Evolutionary conservation across 768 basidiomycete genomes (phyloP), one percentile per base, ranked within the genome.

Genomic region (Scleroderma citrinum): DNA sequence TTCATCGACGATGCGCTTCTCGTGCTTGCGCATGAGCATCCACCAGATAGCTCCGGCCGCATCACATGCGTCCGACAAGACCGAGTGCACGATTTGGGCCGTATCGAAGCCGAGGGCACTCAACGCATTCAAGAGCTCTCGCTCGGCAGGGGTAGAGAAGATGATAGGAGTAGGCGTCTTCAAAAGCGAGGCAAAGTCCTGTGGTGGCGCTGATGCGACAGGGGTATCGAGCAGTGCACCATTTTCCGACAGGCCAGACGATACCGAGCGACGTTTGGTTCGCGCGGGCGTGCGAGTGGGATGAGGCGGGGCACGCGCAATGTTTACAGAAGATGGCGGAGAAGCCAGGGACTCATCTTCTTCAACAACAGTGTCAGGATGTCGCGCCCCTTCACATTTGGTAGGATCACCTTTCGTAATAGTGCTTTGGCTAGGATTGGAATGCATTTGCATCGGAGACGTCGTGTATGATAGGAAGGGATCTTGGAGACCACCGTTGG

Each of bases 201-300:
- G 61, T 30, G 70, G 60, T 52, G 71, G 59, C 60, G 71, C 54
- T 48, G 69, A 52, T 58, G 71, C 49, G 16, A 69, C 60, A 17
- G 64, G 53, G 43, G 76, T 82, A 16, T 83, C 81, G 3, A 65
- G 63, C 0, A 69, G 69, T 0, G 81, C 78, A 10, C 71, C 71
- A 10, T 76, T 71, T 44, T 85, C 82, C 29, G 87, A 87, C 51
- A 92, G 71, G 7, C 83, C 85, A 2, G 92, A 95, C 1, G 93
- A 95, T 5, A 97, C 86, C 2, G 93, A 96, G 20, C 95, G 87
- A 4, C 95, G 85, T 64, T 99, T 99, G 2, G 95, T 98, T 11
- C 94, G 82, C 3, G 85, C 92, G 4, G 95, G 95, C 0, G 95
- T 99, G 11, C 94, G 87, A 20, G 82, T 71, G 4, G 91, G 82